Base-by-base conservation (phyloP, 2,329 filamentous ascomycete genomes). In the Colletotrichum sp. region DNA sequence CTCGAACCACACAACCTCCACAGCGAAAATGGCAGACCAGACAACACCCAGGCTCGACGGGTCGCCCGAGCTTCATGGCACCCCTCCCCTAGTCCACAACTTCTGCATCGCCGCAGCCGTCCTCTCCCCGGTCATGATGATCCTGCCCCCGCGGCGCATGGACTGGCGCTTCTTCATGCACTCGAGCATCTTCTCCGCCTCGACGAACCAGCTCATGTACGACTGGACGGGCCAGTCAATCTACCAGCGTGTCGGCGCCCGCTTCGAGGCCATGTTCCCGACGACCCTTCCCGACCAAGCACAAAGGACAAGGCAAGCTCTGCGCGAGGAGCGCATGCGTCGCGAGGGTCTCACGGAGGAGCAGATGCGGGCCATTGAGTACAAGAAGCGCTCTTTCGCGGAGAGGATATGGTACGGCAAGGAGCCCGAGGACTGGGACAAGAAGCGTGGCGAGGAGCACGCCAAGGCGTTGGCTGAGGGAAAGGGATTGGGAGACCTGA, bases 361-460 rank as follows among this genome's bases (percentile, higher is more conserved):
- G 63, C 78, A 79, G 72, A 78, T 78, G 77, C 76, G 79, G 72
- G 80, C 81, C 28, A 75, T 81, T 34, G 81, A 79, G 73, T 78
- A 72, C 66, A 69, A 77, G 68, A 68, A 77, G 78, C 77, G 80
- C 13, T 79, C 82, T 71, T 66, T 83, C 65, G 81, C 91, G 71
- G 84, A 88, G 77, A 86, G 86, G 77, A 81, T 92, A 19, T 93
- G 91, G 91, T 90, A 91, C 87, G 91, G 91, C 39, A 86, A 86
- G 48, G 90, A 91, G 81, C 82, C 82, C n/a, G 86, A 87, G 60
- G 86, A 89, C 78, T 92, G 90, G 90, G 85, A 86, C 80, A 82
- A 87, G 83, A 88, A 88, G 85, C 85, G 90, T 76, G 84, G 86
- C 5, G 85, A 86, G 80, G 86, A 88, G 81, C 89, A 91, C 79